Percentiles rank a stretch among this genome's conserved stretches.
phyloP scores from a whole-genome alignment of 2,329 filamentous ascomycete genomes.

The Rhexocercosporidium sp. region DNA sequence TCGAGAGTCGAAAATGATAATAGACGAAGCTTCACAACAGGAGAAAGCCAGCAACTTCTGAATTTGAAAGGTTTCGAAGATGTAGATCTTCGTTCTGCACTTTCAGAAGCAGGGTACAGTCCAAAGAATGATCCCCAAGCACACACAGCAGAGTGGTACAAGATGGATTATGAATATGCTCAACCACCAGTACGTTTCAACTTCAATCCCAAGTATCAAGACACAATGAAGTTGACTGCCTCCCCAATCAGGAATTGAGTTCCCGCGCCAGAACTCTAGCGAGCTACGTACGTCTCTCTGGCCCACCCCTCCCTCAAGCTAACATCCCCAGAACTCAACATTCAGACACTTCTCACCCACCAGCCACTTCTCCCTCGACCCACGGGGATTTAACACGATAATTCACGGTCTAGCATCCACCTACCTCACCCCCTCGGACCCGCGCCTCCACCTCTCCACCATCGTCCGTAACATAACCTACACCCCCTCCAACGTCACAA shows the following conservation, averaged over 20 bases:
- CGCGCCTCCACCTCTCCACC: slow-evolving; percentile 62
- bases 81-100: slow-evolving; percentile 60
- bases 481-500: slow-evolving; percentile 55
- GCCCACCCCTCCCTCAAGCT: neutral
- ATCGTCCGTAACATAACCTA: slow-evolving; percentile 61
- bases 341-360: slow-evolving; percentile 66
- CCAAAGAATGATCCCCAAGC: slow-evolving; percentile 59
- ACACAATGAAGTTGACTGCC: neutral
- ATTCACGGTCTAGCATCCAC: slow-evolving; percentile 61
- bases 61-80: slow-evolving; percentile 59
- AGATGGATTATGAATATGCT: slow-evolving; percentile 63
- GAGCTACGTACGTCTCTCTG: slow-evolving; percentile 1
- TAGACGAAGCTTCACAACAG: slow-evolving; percentile 56
- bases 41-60: slow-evolving; percentile 36
- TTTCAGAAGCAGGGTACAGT: slow-evolving; percentile 67
- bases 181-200: slow-evolving; percentile 9
- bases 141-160: slow-evolving; percentile 67
- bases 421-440: slow-evolving; percentile 61
- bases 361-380: slow-evolving; percentile 66
- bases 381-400: slow-evolving; percentile 64
- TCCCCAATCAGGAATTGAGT: neutral
- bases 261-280: slow-evolving; percentile 1
- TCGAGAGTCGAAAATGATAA: slow-evolving; percentile 54
- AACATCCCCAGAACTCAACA: slow-evolving; percentile 57
- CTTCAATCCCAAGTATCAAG: neutral